Conservation (phyloP, 768 basidiomycete genomes). For the Pleurotus sapidus region DNA sequence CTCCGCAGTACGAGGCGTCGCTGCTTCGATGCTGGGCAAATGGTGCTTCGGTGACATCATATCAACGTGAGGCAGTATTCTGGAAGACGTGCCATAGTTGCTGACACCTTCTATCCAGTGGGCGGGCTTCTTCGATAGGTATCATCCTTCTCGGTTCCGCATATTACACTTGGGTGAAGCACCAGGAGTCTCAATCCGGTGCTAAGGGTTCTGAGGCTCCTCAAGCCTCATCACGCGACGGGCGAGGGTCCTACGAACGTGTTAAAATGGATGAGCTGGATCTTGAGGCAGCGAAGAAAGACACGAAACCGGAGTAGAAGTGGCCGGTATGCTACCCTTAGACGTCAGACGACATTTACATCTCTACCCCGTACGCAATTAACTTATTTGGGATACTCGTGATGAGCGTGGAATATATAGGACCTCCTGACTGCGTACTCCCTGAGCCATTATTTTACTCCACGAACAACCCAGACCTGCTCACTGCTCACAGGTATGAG, state of each 20-base stretch:
- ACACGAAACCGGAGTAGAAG: slow-evolving; percentile 13
- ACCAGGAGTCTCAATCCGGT: slow-evolving; percentile 55
- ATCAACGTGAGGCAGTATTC: slow-evolving; percentile 52
- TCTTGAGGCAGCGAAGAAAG: slow-evolving; percentile 31
- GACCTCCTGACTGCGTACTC: no score
- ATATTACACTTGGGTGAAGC: slow-evolving; percentile 88
- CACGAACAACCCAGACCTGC: background rate
- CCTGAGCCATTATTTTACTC: background rate
- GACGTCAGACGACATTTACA: no score
- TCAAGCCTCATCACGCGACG: slow-evolving; percentile 20
- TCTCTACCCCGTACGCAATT: no score
- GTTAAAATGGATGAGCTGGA: slow-evolving; percentile 66
- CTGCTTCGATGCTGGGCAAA: slow-evolving; percentile 81
- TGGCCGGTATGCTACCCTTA: no score
- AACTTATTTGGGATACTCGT: no score
- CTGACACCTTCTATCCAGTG: slow-evolving; percentile 40
- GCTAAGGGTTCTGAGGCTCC: slow-evolving; percentile 11
- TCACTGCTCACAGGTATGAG: background rate
- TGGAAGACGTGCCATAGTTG: background rate
- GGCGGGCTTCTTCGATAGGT: slow-evolving; percentile 76
- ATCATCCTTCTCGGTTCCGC: slow-evolving; percentile 81
- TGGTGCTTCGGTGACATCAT: slow-evolving; percentile 82
- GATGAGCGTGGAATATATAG: no score
- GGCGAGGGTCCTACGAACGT: slow-evolving; percentile 47
- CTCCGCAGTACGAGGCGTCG: slow-evolving; percentile 91